phyloP scores from a whole-genome alignment of 306 rosid species.

The Senna siamea region DNA sequence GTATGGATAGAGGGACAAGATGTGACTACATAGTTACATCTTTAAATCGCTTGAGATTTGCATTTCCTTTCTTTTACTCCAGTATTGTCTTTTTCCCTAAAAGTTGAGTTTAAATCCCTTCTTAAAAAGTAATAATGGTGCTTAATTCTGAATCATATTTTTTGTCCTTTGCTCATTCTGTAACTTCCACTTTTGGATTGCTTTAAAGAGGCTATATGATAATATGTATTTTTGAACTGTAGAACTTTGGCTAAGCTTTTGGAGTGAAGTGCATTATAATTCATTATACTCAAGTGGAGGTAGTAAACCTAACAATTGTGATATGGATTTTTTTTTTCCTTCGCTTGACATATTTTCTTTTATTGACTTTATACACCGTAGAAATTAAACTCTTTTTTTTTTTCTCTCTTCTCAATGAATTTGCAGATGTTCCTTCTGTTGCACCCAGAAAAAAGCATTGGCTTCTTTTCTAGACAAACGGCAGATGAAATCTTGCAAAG shows the following conservation, averaged over 20 bases:
- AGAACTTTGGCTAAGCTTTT: constrained; percentile 99
- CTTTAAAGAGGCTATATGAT: constrained; percentile 7
- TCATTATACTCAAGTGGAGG: constrained; percentile 82
- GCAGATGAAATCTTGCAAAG: constrained; percentile 25
- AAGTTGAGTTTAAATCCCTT: neutral
- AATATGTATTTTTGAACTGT: constrained; percentile 1
- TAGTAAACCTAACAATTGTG: constrained; percentile 38
- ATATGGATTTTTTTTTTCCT: neutral
- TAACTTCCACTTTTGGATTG: constrained; percentile 9
- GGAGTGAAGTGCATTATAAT: constrained; percentile 99
- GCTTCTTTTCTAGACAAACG: constrained; percentile 68
- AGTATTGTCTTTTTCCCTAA: neutral
- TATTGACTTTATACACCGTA: neutral
- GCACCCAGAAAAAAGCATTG: constrained; percentile 73
- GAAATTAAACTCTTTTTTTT: constrained; percentile 19
- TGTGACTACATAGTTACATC: neutral
- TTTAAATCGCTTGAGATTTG: neutral
- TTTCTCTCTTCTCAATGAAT: constrained; percentile 17
- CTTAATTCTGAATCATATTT: neutral
- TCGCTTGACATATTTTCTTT: neutral
- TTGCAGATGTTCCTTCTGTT: constrained; percentile 85
- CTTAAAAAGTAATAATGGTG: neutral
- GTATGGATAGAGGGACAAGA: neutral
- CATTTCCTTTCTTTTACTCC: constrained; percentile 6
- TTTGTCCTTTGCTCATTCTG: neutral